Evolutionary conservation across 2,329 filamentous ascomycete genomes (phyloP).

Genomic region (Claviceps pusilla): DNA sequence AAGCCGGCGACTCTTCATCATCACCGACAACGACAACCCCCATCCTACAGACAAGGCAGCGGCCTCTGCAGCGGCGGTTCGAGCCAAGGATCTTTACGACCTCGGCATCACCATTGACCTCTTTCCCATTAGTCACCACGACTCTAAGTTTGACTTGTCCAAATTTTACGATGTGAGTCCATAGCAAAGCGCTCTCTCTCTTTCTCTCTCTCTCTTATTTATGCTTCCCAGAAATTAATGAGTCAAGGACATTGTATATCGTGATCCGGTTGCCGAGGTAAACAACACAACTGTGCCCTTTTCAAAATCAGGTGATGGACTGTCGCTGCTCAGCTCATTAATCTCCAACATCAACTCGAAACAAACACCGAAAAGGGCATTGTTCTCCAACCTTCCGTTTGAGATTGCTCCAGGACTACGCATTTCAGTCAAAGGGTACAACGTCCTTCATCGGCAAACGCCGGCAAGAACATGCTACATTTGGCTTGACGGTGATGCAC

Average conservation of each 20-base stretch:
- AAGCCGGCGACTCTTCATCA: slow-evolving; percentile 82
- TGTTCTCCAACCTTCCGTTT: slow-evolving; percentile 76
- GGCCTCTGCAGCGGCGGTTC: slow-evolving; percentile 62
- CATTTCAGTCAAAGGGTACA: slow-evolving; percentile 89
- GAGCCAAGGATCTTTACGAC: slow-evolving; percentile 91
- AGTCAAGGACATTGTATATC: slow-evolving; percentile 74
- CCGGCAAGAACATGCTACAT: slow-evolving; percentile 74
- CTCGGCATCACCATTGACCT: slow-evolving; percentile 82
- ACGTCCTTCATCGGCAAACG: slow-evolving; percentile 70
- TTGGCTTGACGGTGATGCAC: slow-evolving; percentile 71
- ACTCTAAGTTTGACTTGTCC: slow-evolving; percentile 59
- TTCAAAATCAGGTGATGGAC: slow-evolving; percentile 56
- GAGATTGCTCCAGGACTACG: slow-evolving; percentile 72
- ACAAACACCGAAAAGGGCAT: slow-evolving; percentile 66
- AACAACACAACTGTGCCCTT: slow-evolving; percentile 37
- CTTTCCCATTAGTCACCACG: slow-evolving; percentile 66
- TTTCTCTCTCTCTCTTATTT: no score
- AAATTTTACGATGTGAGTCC: slow-evolving; percentile 80
- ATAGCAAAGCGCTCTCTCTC: neutral
- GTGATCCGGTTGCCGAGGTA: slow-evolving; percentile 56
- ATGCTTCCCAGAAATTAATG: neutral
- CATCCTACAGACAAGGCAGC: slow-evolving; percentile 57
- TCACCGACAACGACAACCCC: slow-evolving; percentile 87
- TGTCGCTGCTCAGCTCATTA: slow-evolving; percentile 64
- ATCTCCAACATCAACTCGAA: slow-evolving; percentile 83